Evolutionary conservation across 441 rosid species (phyloP), one percentile per base, ranked within the genome.

Genomic region (Syzygium malaccense): DNA sequence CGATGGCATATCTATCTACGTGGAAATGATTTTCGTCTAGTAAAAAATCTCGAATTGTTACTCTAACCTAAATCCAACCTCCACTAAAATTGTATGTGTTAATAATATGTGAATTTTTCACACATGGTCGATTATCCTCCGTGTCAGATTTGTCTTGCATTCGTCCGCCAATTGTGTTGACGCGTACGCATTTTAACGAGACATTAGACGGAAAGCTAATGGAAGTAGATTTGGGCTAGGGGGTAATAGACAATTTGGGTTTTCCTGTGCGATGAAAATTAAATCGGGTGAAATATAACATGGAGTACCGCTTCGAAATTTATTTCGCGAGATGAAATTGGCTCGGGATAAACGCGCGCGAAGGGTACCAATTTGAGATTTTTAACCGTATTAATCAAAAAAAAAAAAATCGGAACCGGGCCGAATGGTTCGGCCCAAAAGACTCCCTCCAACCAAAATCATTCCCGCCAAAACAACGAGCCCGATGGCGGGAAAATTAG

Each of bases 381-480:
- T 62, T 17, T n/a, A 62, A 62, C 14, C 8, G 10, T n/a, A 14
- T 28, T 15, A n/a, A 14, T 8, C 33, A 30, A 66, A 28, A 3
- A 60, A 17, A 64, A 8, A 64, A 60, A 17, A 64, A 66, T 4
- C 25, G 78, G 45, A 66, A 8, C 33, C 78, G 45, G 78, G 78
- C 41, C 78, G 78, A 19, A 66, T 8, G 78, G 17, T 32, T 32
- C 45, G 66, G 41, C 45, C 83, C 57, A 41, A 78, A 57, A 26
- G 19, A 68, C 89, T 89, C 88, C 90, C 91, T 49, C 92, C 89
- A 17, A 5, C 37, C 88, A 48, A 48, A 37, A 28, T 10, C n/a
- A 25, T 86, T 92, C 91, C 93, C 93, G 93, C 93, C 92, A 91
- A 86, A 83, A 58, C 20, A 25, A 10, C 54, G 32, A 5, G 13